Percentiles rank a stretch among this genome's conserved stretches.
Evolutionary conservation across 2,329 filamentous ascomycete genomes (phyloP).

Genomic region (Epichloe hybrida): DNA sequence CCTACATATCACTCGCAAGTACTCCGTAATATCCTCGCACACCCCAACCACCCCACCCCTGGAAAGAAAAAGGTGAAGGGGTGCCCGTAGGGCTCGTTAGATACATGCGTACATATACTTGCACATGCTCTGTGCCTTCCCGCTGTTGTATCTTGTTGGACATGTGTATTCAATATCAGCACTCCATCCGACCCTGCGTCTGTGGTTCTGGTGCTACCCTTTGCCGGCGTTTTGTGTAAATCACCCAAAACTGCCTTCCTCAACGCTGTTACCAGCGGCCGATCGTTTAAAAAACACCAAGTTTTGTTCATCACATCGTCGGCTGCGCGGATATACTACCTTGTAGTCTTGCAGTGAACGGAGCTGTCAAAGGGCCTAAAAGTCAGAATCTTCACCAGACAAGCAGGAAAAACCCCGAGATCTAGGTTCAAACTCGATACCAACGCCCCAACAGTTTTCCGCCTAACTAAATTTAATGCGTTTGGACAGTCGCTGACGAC

Average conservation of each 20-base stretch:
- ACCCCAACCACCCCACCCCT: slow-evolving; percentile 5
- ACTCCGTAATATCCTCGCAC: background rate
- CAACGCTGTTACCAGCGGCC: background rate
- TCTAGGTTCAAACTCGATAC: background rate
- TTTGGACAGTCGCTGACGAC: background rate
- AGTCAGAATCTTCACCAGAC: background rate
- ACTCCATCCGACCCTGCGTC: background rate
- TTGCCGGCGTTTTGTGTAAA: slow-evolving; percentile 1
- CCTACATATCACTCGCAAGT: background rate
- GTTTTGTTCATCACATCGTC: background rate
- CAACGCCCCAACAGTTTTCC: too few relatives aligned
- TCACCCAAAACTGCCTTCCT: background rate
- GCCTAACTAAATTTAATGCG: too few relatives aligned
- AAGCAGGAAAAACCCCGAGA: background rate
- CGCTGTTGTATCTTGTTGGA: background rate
- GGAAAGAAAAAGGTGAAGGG: background rate
- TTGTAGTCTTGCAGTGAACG: background rate
- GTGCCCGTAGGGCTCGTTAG: background rate
- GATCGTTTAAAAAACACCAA: background rate
- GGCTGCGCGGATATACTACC: background rate
- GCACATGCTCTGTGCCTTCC: slow-evolving; percentile 3
- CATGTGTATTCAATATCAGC: slow-evolving; percentile 3
- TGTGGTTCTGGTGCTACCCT: slow-evolving; percentile 2
- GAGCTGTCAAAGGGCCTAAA: background rate
- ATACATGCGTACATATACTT: slow-evolving; percentile 3